Evolutionary conservation across 2,329 filamentous ascomycete species (phyloP).

Genomic region (Cladosporium sp.): DNA sequence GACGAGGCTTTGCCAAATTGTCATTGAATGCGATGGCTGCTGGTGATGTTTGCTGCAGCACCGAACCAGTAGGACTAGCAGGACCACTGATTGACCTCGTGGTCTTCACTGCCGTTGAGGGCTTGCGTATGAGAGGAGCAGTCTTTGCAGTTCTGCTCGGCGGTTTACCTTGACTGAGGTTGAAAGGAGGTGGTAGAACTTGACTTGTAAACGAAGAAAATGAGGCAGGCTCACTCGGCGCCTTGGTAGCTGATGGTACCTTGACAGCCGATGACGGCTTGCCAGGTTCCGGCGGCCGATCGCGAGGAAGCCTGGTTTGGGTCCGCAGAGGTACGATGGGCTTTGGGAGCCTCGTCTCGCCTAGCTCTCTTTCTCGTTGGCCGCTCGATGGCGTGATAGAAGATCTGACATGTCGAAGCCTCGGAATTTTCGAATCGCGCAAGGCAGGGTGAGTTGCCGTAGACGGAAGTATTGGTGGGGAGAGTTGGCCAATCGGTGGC

Average conservation of each 20-base stretch:
- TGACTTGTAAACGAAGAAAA: background rate
- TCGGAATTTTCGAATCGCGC: constrained; percentile 3
- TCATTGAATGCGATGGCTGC: background rate
- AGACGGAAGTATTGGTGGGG: background rate
- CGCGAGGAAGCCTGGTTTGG: background rate
- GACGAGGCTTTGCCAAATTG: background rate
- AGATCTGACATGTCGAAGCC: background rate
- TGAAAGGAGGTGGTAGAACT: background rate
- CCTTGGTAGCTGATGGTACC: background rate
- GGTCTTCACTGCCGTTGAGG: background rate
- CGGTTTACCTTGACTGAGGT: background rate
- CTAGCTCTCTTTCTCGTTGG: background rate
- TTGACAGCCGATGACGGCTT: background rate
- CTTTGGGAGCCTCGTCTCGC: background rate
- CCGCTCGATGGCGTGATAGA: background rate
- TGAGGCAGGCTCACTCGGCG: background rate
- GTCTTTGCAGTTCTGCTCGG: background rate
- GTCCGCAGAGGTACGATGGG: background rate
- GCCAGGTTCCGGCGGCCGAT: background rate
- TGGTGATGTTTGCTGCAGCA: background rate
- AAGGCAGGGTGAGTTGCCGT: constrained; percentile 3
- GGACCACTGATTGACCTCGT: background rate
- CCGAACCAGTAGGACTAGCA: background rate
- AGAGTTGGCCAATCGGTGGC: background rate
- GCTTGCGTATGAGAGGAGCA: background rate